Conservation (phyloP, 805 yeast species). For the Cyberlindnera maclurae region DNA sequence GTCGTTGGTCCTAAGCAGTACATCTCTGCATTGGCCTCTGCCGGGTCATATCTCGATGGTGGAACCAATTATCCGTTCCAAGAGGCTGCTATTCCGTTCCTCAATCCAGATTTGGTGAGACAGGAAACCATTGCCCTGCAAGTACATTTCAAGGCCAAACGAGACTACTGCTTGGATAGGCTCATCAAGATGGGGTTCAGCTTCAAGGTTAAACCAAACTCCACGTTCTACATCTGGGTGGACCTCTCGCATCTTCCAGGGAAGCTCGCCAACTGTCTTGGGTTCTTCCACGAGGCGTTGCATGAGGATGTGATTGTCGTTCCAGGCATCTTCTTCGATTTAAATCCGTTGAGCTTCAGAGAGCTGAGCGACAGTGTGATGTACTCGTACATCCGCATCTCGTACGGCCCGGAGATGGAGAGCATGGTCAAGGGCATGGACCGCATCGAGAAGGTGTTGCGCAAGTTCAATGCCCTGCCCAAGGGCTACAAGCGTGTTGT, state of each 20-base stretch:
- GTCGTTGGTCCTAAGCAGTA: slow-evolving; percentile 56
- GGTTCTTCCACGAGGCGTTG: slow-evolving; percentile 56
- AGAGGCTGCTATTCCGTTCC: slow-evolving; percentile 48
- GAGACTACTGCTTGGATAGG: slow-evolving; percentile 46
- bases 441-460: slow-evolving; percentile 44
- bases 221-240: slow-evolving; percentile 56
- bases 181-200: slow-evolving; percentile 46
- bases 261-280: slow-evolving; percentile 48
- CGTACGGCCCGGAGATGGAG: slow-evolving; percentile 52
- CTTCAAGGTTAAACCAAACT: slow-evolving; percentile 44
- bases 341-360: slow-evolving; percentile 44
- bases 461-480: slow-evolving; percentile 37
- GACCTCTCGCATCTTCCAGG: slow-evolving; percentile 49
- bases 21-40: slow-evolving; percentile 45
- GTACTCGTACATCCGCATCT: slow-evolving; percentile 51
- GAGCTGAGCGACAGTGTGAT: slow-evolving; percentile 48
- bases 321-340: slow-evolving; percentile 56
- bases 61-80: slow-evolving; percentile 59
- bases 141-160: slow-evolving; percentile 46
- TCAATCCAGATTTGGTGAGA: slow-evolving; percentile 43
- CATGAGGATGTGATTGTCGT: slow-evolving; percentile 54
- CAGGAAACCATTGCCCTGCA: slow-evolving; percentile 53
- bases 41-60: slow-evolving; percentile 56
- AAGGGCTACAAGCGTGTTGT: slow-evolving; percentile 17
- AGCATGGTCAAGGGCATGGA: slow-evolving; percentile 51